Conservation (phyloP, 1,139 yeast genomes). For the Arxiozyma slooffiae region DNA sequence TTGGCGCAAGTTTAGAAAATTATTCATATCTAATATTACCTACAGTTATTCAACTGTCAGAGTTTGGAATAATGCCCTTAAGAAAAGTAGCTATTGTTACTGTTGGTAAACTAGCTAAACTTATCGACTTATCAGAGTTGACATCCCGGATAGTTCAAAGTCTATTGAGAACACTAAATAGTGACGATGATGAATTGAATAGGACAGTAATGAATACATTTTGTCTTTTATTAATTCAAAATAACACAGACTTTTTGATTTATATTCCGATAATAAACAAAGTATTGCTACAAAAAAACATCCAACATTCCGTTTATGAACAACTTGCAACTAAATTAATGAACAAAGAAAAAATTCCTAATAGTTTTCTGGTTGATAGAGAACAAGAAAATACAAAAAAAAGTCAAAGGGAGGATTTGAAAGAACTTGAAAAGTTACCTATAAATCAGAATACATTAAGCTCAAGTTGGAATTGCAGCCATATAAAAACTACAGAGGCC, state of each 20-base stretch:
- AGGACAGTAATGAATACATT: constrained; percentile 67
- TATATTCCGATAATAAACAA: constrained; percentile 81
- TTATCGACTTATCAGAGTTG: constrained; percentile 73
- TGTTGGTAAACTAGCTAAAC: constrained; percentile 69
- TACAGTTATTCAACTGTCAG: constrained; percentile 70
- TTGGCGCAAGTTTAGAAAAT: constrained; percentile 83
- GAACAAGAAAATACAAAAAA: constrained; percentile 51
- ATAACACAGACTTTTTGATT: constrained; percentile 77
- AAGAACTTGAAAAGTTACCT: constrained; percentile 65
- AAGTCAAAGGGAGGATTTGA: constrained; percentile 57
- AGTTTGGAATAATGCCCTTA: constrained; percentile 48
- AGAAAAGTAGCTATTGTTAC: constrained; percentile 74
- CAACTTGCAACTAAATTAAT: constrained; percentile 67
- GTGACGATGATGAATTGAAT: constrained; percentile 51
- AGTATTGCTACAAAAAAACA: constrained; percentile 50
- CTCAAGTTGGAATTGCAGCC: constrained; percentile 87
- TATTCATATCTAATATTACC: constrained; percentile 81
- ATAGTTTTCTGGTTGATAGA: constrained; percentile 60
- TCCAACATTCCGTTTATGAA: constrained; percentile 70
- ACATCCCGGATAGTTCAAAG: constrained; percentile 88
- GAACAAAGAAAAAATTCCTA: constrained; percentile 85
- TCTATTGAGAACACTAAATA: constrained; percentile 56
- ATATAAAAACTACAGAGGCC: constrained; percentile 82
- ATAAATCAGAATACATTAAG: constrained; percentile 38
- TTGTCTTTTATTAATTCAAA: constrained; percentile 65